phyloP scores from a whole-genome alignment of 2,329 filamentous ascomycete genomes.

The Alternaria brassicicola region DNA sequence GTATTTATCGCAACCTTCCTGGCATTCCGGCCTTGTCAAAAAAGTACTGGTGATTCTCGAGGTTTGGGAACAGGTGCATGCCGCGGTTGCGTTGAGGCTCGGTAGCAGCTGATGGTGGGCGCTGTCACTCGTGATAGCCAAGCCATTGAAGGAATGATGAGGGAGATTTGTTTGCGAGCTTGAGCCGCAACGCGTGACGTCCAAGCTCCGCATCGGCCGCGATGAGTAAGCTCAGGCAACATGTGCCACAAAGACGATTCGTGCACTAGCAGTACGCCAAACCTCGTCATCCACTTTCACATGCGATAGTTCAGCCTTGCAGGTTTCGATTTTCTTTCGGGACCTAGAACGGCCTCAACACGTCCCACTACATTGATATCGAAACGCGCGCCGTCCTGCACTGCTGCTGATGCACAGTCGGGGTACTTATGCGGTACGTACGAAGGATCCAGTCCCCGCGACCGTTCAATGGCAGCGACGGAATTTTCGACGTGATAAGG shows the following conservation, averaged over 20 bases:
- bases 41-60: conserved; percentile 15
- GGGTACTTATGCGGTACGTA: conserved; percentile 15
- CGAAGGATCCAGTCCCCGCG: conserved; percentile 10
- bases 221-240: conserved; percentile 16
- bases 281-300: conserved; percentile 24
- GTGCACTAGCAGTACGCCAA: conserved; percentile 1
- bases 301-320: conserved; percentile 15
- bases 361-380: conserved; percentile 9
- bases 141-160: neutral
- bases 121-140: conserved; percentile 3
- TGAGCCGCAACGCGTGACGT: conserved; percentile 18
- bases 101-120: conserved; percentile 14
- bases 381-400: conserved; percentile 12
- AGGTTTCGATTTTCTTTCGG: neutral
- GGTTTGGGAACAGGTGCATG: conserved; percentile 5
- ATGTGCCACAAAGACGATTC: conserved; percentile 14
- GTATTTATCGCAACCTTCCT: conserved; percentile 10
- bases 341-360: conserved; percentile 16
- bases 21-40: conserved; percentile 3
- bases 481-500: conserved; percentile 8
- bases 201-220: neutral
- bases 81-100: conserved; percentile 17
- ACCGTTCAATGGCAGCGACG: conserved; percentile 6
- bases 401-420: conserved; percentile 2
- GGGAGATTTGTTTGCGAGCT: neutral